phyloP scores from a whole-genome alignment of 163 green algal genomes.

The Botryococcus braunii region DNA sequence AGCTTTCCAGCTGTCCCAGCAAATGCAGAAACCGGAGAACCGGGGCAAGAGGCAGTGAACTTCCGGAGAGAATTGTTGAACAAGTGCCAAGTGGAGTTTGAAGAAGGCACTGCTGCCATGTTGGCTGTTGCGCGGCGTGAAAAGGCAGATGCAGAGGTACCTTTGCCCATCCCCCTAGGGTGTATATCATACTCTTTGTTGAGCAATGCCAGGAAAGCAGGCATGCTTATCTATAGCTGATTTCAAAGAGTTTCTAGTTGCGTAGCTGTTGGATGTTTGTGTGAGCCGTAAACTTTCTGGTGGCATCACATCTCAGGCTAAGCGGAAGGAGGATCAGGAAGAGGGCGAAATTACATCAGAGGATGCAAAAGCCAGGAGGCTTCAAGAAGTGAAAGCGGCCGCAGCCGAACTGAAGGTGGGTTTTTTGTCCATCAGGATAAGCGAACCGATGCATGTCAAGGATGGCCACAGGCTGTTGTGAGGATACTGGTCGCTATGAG shows the following conservation, averaged over 20 bases:
- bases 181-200: too few relatives aligned
- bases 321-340: slow-evolving; percentile 39
- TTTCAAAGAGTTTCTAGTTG: too few relatives aligned
- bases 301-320: neutral
- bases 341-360: slow-evolving; percentile 51
- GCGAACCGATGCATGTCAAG: too few relatives aligned
- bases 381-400: slow-evolving; percentile 6
- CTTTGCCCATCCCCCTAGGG: too few relatives aligned
- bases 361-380: slow-evolving; percentile 7
- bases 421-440: too few relatives aligned
- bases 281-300: neutral
- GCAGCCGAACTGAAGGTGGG: slow-evolving; percentile 18
- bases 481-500: too few relatives aligned
- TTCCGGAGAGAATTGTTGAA: slow-evolving; percentile 84
- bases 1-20: slow-evolving; percentile 39
- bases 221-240: too few relatives aligned
- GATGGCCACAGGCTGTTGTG: too few relatives aligned
- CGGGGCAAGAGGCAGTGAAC: slow-evolving; percentile 27
- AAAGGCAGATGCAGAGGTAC: slow-evolving; percentile 24
- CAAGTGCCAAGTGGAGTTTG: slow-evolving; percentile 89
- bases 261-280: too few relatives aligned
- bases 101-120: slow-evolving; percentile 67
- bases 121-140: slow-evolving; percentile 55
- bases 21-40: slow-evolving; percentile 22
- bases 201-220: too few relatives aligned